Conservation (phyloP, 1,284 basidiomycete genomes). For the Neolentinus lepideus region DNA sequence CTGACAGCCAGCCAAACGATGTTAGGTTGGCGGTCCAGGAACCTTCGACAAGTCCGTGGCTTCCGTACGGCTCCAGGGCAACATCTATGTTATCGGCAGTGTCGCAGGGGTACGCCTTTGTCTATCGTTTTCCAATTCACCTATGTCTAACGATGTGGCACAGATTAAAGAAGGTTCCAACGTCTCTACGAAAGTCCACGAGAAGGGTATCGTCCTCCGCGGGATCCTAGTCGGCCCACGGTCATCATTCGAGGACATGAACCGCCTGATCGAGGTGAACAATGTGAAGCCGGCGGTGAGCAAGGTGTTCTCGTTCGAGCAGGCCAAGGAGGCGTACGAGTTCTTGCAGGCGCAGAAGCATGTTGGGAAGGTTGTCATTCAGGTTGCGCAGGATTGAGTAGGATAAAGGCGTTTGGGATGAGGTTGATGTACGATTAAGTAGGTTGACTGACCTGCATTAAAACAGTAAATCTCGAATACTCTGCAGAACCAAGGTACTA, state of each 20-base stretch:
- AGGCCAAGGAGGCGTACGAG: constrained; percentile 25
- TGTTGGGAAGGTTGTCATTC: constrained; percentile 25
- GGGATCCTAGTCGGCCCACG: constrained; percentile 16
- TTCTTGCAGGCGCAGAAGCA: constrained; percentile 22
- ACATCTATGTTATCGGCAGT: constrained; percentile 32
- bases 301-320: constrained; percentile 28
- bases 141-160: too few relatives aligned
- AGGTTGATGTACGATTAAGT: neutral
- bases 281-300: constrained; percentile 26
- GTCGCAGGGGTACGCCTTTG: constrained; percentile 17
- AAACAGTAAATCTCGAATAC: too few relatives aligned
- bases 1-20: constrained; percentile 9
- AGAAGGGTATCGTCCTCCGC: constrained; percentile 9
- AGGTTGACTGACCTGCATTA: too few relatives aligned
- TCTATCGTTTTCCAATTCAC: neutral
- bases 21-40: constrained; percentile 28
- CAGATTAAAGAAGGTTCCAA: neutral
- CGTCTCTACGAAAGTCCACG: constrained; percentile 3
- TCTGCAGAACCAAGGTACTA: too few relatives aligned
- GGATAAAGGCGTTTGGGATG: too few relatives aligned
- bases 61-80: constrained; percentile 28
- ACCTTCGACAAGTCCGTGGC: constrained; percentile 31
- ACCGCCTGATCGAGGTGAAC: constrained; percentile 20
- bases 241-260: constrained; percentile 25
- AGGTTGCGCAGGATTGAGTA: constrained; percentile 10